Percentiles rank a stretch among this genome's conserved stretches.
phyloP scores from a whole-genome alignment of 1,284 basidiomycete species.

The Schizophyllum commune region DNA sequence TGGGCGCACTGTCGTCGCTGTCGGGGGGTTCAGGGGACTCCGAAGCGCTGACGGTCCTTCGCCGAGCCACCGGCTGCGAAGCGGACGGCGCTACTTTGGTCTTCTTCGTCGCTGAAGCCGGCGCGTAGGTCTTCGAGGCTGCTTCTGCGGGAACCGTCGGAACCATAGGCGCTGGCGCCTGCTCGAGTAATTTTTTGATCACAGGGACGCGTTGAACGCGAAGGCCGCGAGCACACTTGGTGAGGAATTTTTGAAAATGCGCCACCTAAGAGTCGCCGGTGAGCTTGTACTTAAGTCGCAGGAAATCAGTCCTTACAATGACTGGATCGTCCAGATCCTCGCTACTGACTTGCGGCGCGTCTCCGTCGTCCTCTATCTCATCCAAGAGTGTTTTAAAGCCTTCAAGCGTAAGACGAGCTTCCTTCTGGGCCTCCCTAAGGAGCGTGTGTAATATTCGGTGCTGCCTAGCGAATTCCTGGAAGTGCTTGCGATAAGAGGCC shows the following conservation, averaged over 20 bases:
- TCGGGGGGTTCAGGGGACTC: neutral
- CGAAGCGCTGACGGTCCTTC: neutral
- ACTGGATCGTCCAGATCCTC: neutral
- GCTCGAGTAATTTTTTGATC: neutral
- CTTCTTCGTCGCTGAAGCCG: neutral
- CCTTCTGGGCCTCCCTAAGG: neutral
- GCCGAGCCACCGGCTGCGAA: neutral
- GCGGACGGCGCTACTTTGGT: too few relatives aligned
- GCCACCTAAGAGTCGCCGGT: neutral
- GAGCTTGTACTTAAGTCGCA: neutral
- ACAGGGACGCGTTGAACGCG: neutral
- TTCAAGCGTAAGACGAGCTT: neutral
- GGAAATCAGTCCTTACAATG: neutral
- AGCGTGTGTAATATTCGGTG: slow-evolving; percentile 10
- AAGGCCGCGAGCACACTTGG: neutral
- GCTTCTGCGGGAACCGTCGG: too few relatives aligned
- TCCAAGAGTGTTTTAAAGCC: neutral
- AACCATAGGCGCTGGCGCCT: too few relatives aligned
- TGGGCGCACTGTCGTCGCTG: neutral
- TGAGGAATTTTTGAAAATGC: neutral
- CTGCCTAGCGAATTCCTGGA: neutral
- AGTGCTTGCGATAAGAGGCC: neutral
- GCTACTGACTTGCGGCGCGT: neutral
- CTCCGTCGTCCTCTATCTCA: neutral
- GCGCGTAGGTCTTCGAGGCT: neutral